Evolutionary conservation across 169 alveolate species (phyloP).

Genomic region (Eimeria sp.): DNA sequence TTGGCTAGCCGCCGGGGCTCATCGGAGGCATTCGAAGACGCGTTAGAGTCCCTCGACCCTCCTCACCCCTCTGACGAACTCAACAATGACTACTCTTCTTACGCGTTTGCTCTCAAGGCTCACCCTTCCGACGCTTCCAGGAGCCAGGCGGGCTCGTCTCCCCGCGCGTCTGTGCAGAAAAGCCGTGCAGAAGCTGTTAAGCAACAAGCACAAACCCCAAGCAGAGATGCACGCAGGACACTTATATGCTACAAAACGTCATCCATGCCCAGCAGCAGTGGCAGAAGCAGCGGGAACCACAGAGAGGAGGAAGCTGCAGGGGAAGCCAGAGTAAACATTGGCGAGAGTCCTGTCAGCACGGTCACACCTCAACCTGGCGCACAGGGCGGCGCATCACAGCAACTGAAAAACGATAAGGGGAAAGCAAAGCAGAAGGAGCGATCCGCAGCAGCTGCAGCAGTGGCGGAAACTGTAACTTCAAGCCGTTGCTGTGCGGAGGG

Average conservation of each 20-base stretch:
- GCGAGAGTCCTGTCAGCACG: background rate
- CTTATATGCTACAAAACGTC: background rate
- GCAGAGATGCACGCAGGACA: background rate
- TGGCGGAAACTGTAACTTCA: background rate
- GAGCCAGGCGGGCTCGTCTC: background rate
- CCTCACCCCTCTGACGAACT: background rate
- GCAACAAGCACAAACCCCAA: background rate
- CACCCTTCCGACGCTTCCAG: background rate
- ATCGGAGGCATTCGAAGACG: conserved; percentile 60
- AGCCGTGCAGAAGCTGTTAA: background rate
- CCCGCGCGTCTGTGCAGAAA: background rate
- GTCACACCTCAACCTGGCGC: background rate
- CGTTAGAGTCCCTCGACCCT: conserved; percentile 34
- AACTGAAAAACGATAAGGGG: background rate
- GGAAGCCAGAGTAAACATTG: background rate
- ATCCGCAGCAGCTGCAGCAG: background rate
- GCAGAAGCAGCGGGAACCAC: background rate
- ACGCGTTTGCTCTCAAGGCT: background rate
- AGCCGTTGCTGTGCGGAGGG: background rate
- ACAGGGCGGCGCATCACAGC: background rate
- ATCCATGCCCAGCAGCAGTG: background rate
- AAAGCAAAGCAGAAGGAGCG: background rate
- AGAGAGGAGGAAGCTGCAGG: background rate
- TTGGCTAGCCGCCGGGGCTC: conserved; percentile 62
- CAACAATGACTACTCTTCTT: conserved; percentile 14